phyloP scores from a whole-genome alignment of 768 basidiomycete genomes.

The Calocybe gangraenosa region DNA sequence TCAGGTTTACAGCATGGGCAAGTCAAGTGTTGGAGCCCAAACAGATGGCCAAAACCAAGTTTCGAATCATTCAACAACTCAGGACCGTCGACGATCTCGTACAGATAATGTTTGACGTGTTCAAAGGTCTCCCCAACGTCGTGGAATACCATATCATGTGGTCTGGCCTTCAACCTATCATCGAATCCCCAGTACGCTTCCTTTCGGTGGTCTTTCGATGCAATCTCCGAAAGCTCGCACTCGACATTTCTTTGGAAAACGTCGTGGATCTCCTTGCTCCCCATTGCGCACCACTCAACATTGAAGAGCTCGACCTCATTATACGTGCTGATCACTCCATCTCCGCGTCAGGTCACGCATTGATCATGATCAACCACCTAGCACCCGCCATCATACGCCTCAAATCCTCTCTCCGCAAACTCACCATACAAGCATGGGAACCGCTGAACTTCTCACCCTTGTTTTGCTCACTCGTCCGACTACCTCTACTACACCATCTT shows the following conservation, averaged over 20 bases:
- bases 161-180: slow-evolving; percentile 32
- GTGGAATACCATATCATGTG: slow-evolving; percentile 48
- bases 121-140: slow-evolving; percentile 39
- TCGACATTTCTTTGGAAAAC: slow-evolving; percentile 42
- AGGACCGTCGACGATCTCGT: slow-evolving; percentile 35
- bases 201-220: slow-evolving; percentile 29
- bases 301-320: slow-evolving; percentile 39
- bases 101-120: slow-evolving; percentile 36
- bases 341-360: slow-evolving; percentile 18
- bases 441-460: slow-evolving; percentile 40
- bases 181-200: slow-evolving; percentile 27
- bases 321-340: slow-evolving; percentile 34
- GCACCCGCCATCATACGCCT: slow-evolving; percentile 36
- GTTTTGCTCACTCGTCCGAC: slow-evolving; percentile 27
- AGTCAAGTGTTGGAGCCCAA: slow-evolving; percentile 29
- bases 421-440: slow-evolving; percentile 40
- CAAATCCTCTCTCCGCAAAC: slow-evolving; percentile 29
- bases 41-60: slow-evolving; percentile 22
- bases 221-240: slow-evolving; percentile 35
- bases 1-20: slow-evolving; percentile 28
- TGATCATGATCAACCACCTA: slow-evolving; percentile 31
- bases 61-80: slow-evolving; percentile 24
- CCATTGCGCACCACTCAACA: slow-evolving; percentile 21
- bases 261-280: slow-evolving; percentile 29
- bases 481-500: slow-evolving; percentile 32